Conservation (phyloP, 1,284 basidiomycete species). For the Heterobasidion irregulare region DNA sequence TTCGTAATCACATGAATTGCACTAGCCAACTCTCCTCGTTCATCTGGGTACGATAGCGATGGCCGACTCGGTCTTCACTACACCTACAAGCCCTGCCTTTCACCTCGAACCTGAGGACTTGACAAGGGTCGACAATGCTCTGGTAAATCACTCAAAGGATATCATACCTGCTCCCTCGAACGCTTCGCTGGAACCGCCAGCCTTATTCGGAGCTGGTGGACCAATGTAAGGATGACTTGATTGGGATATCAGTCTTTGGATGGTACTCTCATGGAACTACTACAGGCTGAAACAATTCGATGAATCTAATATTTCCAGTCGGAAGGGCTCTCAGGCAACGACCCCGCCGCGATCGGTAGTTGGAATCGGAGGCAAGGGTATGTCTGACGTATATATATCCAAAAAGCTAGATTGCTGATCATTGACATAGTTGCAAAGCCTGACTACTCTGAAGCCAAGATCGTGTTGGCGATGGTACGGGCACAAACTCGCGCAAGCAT, state of each 20-base stretch:
- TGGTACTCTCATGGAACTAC: too few relatives aligned
- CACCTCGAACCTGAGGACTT: not conserved
- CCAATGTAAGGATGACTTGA: constrained; percentile 21
- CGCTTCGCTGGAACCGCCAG: constrained; percentile 12
- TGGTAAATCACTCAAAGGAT: not conserved
- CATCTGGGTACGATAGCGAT: not conserved
- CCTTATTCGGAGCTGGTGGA: constrained; percentile 28
- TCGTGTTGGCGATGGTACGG: constrained; percentile 93
- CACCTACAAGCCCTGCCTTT: not conserved
- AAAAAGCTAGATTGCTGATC: not conserved
- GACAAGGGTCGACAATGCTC: not conserved
- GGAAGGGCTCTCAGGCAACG: constrained; percentile 56
- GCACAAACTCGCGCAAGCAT: constrained; percentile 6
- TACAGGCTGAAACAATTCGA: constrained; percentile 73
- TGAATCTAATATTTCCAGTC: constrained; percentile 58
- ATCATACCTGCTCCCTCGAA: too few relatives aligned
- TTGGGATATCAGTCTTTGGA: not conserved
- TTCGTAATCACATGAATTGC: too few relatives aligned
- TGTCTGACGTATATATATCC: constrained; percentile 1
- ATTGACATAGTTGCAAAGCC: constrained; percentile 75
- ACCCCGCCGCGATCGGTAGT: constrained; percentile 74
- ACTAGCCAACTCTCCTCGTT: not conserved
- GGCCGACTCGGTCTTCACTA: not conserved
- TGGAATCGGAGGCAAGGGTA: constrained; percentile 75
- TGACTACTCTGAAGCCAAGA: constrained; percentile 97